Evolutionary conservation across 345 rosid genomes (phyloP), one percentile per base, ranked within the genome.

Genomic region (Mangifera indica): DNA sequence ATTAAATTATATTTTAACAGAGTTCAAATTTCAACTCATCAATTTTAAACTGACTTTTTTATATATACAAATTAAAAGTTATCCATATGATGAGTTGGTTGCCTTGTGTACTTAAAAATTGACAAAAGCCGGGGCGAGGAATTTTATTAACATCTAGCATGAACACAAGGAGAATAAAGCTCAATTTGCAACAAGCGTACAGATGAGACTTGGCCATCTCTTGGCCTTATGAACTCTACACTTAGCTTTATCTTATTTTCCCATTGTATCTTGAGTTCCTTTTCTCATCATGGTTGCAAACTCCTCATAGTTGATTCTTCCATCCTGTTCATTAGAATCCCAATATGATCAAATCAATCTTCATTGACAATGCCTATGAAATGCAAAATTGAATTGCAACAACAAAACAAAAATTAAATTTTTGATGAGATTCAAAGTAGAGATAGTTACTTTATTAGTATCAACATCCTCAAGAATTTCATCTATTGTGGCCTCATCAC

Each of bases 381-480:
- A 51, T 5, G 40, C 5, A 34, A 0, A 3, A 29, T 29, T 29
- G 32, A 29, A 29, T 29, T 3, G 32, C 3, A 3, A 29, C 1
- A 29, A 29, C 3, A 3, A 29, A 5, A 34, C 7, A 61, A 26
- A 49, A 18, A 22, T 53, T 69, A 54, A 61, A 5, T 32, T 3
- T 3, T 29, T 1, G 22, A 21, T 5, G 57, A 54, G 70, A 9
- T 8, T 52, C 10, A 57, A 11, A 21, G 46, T 58, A 46, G 14
- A 59, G 71, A 24, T 1, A 52, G 53, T 76, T 86, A 91, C 98
- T 67, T 86, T 86, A 78, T 95, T 91, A 6, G 84, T 82, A 69
- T 95, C 97, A 24, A 92, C 99, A 79, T 95, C 98, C 25, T 86
- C 79, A 51, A 95, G 75, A 74, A 92, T 80, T 82, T 95, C 92